Evolutionary conservation across 2,329 filamentous ascomycete species (phyloP).

Genomic region (Verruconis gallopava): DNA sequence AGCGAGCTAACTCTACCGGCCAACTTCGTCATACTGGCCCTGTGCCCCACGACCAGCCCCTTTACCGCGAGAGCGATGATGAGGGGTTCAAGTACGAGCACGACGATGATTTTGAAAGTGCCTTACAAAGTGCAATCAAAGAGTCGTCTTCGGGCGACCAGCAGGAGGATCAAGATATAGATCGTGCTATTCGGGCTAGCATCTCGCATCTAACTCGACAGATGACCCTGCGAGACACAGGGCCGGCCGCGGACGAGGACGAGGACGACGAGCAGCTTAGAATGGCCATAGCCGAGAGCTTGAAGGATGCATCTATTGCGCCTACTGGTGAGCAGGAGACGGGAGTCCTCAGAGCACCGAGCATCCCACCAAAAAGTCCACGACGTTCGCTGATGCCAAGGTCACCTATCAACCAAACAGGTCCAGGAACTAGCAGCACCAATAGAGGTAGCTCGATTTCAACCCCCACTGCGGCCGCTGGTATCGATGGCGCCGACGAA

Average conservation of each 20-base stretch:
- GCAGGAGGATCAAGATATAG: conserved; percentile 57
- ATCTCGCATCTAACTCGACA: conserved; percentile 42
- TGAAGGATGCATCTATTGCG: conserved; percentile 15
- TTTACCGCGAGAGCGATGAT: neutral
- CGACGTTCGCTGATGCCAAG: neutral
- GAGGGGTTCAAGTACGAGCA: conserved; percentile 1
- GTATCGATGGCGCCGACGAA: neutral
- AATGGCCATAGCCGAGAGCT: conserved; percentile 35
- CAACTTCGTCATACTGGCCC: neutral
- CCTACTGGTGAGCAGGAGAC: conserved; percentile 12
- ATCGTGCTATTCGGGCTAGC: conserved; percentile 61
- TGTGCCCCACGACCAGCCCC: neutral
- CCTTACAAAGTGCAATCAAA: conserved; percentile 47
- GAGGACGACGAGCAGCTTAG: conserved; percentile 34
- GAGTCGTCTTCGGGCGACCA: conserved; percentile 37
- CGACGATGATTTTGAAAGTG: conserved; percentile 51
- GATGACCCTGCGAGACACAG: conserved; percentile 14
- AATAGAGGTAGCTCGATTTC: neutral
- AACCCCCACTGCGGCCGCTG: conserved; percentile 5
- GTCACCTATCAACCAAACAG: neutral
- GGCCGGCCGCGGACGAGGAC: conserved; percentile 16
- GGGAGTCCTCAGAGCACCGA: neutral
- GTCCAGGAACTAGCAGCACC: too few relatives aligned
- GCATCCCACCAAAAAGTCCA: conserved; percentile 3
- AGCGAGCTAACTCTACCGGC: neutral